Conservation (phyloP, 345 rosid species). For the Sonneratia caseolaris region DNA sequence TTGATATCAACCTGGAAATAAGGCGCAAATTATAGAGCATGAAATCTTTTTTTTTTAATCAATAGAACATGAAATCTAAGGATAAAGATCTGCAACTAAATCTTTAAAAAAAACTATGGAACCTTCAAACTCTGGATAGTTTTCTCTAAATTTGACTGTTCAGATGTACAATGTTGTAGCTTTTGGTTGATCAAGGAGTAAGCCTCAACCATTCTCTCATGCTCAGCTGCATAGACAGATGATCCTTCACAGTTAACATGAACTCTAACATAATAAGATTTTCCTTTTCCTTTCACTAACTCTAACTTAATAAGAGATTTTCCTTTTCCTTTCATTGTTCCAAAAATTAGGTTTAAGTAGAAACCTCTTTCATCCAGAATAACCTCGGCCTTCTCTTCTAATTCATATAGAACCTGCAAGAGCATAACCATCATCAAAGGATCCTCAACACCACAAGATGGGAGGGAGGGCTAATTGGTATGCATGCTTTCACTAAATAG, state of each 20-base stretch:
- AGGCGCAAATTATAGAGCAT: neutral
- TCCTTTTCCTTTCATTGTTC: too few relatives aligned
- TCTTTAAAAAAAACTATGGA: neutral
- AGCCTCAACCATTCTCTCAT: constrained; percentile 81
- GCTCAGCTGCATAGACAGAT: constrained; percentile 50
- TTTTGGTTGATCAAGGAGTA: constrained; percentile 63
- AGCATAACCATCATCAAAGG: constrained; percentile 7
- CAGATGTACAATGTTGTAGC: constrained; percentile 60
- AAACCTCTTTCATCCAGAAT: constrained; percentile 91
- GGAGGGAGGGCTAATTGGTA: neutral
- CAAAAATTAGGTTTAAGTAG: neutral
- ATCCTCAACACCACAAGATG: neutral
- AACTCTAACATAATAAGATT: neutral
- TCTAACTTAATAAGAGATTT: neutral
- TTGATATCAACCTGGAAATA: constrained; percentile 56
- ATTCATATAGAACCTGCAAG: constrained; percentile 68
- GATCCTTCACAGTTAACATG: neutral
- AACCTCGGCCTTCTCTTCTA: constrained; percentile 84
- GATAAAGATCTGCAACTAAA: constrained; percentile 3
- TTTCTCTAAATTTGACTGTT: constrained; percentile 64
- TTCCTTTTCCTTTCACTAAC: neutral
- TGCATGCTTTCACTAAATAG: too few relatives aligned
- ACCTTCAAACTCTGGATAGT: constrained; percentile 70
- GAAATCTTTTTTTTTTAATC: too few relatives aligned
- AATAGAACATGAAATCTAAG: neutral